These are phyloP conservation scores for Suillus decipiens DNA, from an alignment of 768 basidiomycete species.

Conservation along the genomic window DNA sequence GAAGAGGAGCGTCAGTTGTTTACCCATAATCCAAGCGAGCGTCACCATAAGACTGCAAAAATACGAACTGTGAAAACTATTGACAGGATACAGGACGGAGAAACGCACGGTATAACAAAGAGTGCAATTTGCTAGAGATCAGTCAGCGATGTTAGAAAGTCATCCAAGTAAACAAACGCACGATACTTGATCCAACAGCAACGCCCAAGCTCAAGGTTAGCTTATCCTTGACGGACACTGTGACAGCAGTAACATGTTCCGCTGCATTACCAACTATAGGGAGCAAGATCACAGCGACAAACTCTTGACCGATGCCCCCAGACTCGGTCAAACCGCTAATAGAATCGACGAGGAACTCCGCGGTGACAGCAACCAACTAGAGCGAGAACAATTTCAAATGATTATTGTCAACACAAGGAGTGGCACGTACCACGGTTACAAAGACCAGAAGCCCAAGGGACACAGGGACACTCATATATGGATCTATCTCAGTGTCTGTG, in stretches of 20 bases:
- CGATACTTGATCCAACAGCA: conserved; percentile 85
- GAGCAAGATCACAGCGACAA: conserved; percentile 84
- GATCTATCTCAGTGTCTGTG: conserved; percentile 37
- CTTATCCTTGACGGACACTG: conserved; percentile 89
- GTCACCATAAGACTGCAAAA: conserved; percentile 65
- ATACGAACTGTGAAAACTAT: conserved; percentile 2
- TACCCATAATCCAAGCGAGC: conserved; percentile 78
- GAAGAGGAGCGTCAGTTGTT: conserved; percentile 79
- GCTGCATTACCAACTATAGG: conserved; percentile 93
- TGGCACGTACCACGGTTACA: conserved; percentile 60
- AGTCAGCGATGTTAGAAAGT: not conserved
- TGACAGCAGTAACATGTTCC: conserved; percentile 91
- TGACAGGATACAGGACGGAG: not conserved
- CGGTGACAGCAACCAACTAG: conserved; percentile 57
- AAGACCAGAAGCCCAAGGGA: conserved; percentile 52
- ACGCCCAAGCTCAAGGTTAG: conserved; percentile 85
- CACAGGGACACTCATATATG: conserved; percentile 56
- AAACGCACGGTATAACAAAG: conserved; percentile 61
- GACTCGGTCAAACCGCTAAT: conserved; percentile 69
- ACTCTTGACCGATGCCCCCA: conserved; percentile 69
- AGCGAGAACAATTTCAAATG: not conserved
- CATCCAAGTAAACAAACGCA: conserved; percentile 36
- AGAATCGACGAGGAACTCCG: conserved; percentile 74
- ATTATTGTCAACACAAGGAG: not conserved
- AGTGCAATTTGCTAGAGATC: conserved; percentile 65